Evolutionary conservation across 176 grass and related monocot species (phyloP), one percentile per base, ranked within the genome.

Genomic region (Hyparrhenia diplandra): DNA sequence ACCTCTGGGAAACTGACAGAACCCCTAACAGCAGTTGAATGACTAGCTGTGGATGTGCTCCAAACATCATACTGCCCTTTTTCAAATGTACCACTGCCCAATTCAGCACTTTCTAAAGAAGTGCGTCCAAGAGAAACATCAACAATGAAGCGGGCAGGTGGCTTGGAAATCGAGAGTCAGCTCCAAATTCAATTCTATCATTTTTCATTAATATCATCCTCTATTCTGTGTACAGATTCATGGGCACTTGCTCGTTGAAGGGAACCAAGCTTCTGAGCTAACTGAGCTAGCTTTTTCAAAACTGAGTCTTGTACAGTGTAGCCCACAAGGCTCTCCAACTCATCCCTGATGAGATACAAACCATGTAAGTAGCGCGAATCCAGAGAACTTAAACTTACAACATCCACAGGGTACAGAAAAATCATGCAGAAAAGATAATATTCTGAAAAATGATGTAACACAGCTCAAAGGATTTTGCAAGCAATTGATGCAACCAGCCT

Each of bases 71-170:
- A 85, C 51, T 78, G 83, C 67, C 55, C 84, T 61, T 62, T 51
- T 84, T 69, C 72, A 85, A 67, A 83, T 49, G 80, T 45, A 27
- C 39, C 55, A 24, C 75, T 70, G 45, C 58, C 67, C 28, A 69
- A 78, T 55, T 21, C 67, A 80, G 67, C 78, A 80, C 58, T 73
- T 69, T 74, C 75, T 74, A 88, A 85, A 13, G 78, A n/a, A 74
- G 41, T 77, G 71, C 13, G 60, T 61, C n/a, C 78, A 68, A 84
- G 80, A 64, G 81, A 52, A 75, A 90, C 73, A 64, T 98, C 95
- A 25, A 98, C 71, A 83, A 94, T 24, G 78, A 98, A 98, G 76
- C 92, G 89, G 45, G 88, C 85, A 67, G 92, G 95, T 88, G 86
- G 75, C 54, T 89, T 90, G n/a, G 84, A 94, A 98, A 73, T 82